A percentile compares a stretch with the other conserved stretches of the same genome.
These are phyloP conservation scores for Geranium rotundifolium DNA, from an alignment of 345 rosid genomes.

Conservation along the genomic window DNA sequence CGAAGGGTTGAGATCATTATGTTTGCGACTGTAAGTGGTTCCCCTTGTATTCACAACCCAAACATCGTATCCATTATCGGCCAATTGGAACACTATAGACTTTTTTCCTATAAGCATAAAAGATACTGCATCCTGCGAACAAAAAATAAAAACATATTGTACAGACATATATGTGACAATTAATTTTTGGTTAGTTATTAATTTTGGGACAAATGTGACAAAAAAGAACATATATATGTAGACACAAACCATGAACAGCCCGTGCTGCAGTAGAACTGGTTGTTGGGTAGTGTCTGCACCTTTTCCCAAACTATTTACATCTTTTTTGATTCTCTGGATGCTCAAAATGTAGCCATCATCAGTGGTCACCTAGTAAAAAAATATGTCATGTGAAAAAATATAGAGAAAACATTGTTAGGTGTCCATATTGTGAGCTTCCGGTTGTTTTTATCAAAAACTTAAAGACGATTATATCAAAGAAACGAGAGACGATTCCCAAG, in stretches of 20 bases:
- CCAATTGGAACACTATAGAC: slow-evolving; percentile 28
- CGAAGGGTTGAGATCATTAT: slow-evolving; percentile 18
- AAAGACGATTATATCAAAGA: too few relatives aligned
- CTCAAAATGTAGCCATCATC: slow-evolving; percentile 40
- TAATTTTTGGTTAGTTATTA: too few relatives aligned
- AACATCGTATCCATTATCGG: slow-evolving; percentile 32
- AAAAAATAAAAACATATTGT: too few relatives aligned
- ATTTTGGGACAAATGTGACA: too few relatives aligned
- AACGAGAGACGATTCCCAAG: too few relatives aligned
- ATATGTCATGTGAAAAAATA: too few relatives aligned
- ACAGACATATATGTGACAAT: too few relatives aligned
- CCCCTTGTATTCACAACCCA: slow-evolving; percentile 37
- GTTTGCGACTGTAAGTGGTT: slow-evolving; percentile 20
- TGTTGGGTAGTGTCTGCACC: slow-evolving; percentile 8
- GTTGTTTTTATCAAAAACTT: too few relatives aligned
- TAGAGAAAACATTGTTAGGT: too few relatives aligned
- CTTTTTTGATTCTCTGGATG: slow-evolving; percentile 32
- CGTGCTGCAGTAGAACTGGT: slow-evolving; percentile 42
- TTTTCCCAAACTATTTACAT: too few relatives aligned
- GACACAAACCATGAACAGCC: slow-evolving; percentile 19
- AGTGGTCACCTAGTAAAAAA: slow-evolving; percentile 46
- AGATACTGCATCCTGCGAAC: slow-evolving; percentile 23
- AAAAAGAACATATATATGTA: neutral
- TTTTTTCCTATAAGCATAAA: slow-evolving; percentile 23
- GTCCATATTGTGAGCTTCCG: too few relatives aligned